Conservation (phyloP, 306 rosid genomes). For the Cicer pinnatifidum region DNA sequence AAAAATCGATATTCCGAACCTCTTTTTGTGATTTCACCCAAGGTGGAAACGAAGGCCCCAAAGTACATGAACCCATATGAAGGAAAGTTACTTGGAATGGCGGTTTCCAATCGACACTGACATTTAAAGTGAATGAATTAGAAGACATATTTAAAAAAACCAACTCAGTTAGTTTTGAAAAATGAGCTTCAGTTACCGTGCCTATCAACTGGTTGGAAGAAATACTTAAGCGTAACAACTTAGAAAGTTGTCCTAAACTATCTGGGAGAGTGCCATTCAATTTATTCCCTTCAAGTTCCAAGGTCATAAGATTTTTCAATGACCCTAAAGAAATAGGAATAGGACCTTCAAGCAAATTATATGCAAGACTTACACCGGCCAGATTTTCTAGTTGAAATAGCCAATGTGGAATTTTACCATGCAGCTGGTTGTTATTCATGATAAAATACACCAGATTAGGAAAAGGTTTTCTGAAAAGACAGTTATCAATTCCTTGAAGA, state of each 20-base stretch:
- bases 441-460: neutral
- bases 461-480: neutral
- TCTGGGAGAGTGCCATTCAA: neutral
- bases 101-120: neutral
- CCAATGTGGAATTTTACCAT: slow-evolving; percentile 3
- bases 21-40: neutral
- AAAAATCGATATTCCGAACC: neutral
- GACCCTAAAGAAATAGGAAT: slow-evolving; percentile 6
- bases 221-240: neutral
- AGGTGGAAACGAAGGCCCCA: slow-evolving; percentile 2
- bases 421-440: neutral
- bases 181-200: neutral
- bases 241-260: neutral
- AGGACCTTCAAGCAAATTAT: neutral
- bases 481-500: neutral
- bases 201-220: neutral
- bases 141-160: neutral
- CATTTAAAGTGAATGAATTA: neutral
- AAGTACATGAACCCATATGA: neutral
- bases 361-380: neutral
- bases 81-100: neutral
- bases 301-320: neutral
- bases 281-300: neutral
- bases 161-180: neutral
- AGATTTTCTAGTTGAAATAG: neutral